These are phyloP conservation scores for Eucalyptus marginata DNA, from an alignment of 345 rosid genomes.

Conservation along the genomic window DNA sequence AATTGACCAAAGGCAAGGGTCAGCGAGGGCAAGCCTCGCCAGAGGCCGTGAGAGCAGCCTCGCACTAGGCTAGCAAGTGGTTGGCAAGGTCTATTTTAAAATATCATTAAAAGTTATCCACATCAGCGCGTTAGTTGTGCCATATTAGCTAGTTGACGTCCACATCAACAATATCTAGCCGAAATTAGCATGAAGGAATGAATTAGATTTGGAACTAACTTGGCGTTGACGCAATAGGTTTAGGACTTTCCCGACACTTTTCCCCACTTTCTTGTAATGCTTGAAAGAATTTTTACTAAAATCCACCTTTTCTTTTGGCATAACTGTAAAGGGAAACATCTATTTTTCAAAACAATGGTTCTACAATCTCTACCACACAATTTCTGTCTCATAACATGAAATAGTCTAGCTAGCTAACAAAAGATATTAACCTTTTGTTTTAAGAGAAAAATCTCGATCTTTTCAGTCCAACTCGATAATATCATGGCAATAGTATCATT, in stretches of 20 bases:
- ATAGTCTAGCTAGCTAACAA: not conserved
- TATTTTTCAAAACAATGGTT: not conserved
- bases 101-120: no score
- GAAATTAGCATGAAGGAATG: no score
- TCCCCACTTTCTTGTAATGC: not conserved
- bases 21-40: no score
- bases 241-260: no score
- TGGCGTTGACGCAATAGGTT: no score
- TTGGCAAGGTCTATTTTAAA: no score
- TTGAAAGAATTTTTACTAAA: not conserved
- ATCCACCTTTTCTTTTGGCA: not conserved
- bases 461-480: not conserved
- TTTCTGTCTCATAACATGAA: not conserved
- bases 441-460: not conserved
- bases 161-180: no score
- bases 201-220: no score
- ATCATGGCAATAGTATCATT: not conserved
- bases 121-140: accelerated
- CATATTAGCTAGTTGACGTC: no score
- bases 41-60: no score
- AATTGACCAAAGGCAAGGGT: no score
- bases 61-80: no score
- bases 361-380: not conserved
- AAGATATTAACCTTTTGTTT: not conserved
- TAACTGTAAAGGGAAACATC: not conserved